phyloP scores from a whole-genome alignment of 2,329 filamentous ascomycete species.

The Incumbomyces delicatus region DNA sequence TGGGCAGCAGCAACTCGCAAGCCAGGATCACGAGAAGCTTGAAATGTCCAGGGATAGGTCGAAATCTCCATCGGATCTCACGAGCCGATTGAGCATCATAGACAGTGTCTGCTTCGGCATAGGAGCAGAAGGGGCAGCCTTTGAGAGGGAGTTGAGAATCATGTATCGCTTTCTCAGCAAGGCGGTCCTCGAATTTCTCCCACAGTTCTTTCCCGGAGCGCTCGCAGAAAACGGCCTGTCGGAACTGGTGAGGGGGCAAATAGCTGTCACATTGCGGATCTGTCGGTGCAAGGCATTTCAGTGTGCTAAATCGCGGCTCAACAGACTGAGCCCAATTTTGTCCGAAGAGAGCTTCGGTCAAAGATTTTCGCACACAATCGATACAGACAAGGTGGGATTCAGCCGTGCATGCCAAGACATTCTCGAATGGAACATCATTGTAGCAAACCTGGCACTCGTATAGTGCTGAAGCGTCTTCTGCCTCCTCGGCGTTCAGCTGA shows the following conservation, averaged over 20 bases:
- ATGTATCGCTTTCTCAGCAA: slow-evolving; percentile 65
- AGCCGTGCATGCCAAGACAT: slow-evolving; percentile 36
- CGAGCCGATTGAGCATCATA: slow-evolving; percentile 47
- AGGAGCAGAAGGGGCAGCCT: slow-evolving; percentile 81
- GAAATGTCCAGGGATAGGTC: slow-evolving; percentile 39
- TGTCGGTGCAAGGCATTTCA: slow-evolving; percentile 73
- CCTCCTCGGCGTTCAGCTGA: slow-evolving; percentile 33
- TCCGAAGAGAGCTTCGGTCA: slow-evolving; percentile 82
- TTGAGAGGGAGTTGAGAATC: slow-evolving; percentile 66
- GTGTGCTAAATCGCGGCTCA: slow-evolving; percentile 58
- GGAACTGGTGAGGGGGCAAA: slow-evolving; percentile 59
- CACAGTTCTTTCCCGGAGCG: slow-evolving; percentile 62
- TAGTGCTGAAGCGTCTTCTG: slow-evolving; percentile 30
- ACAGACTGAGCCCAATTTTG: slow-evolving; percentile 83
- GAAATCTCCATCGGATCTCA: slow-evolving; percentile 48
- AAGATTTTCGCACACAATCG: slow-evolving; percentile 68
- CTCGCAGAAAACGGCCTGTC: slow-evolving; percentile 60
- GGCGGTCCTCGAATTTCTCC: slow-evolving; percentile 65
- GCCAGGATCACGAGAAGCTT: slow-evolving; percentile 33
- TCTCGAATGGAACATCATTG: slow-evolving; percentile 38
- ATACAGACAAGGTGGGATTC: slow-evolving; percentile 42
- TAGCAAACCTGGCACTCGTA: slow-evolving; percentile 43
- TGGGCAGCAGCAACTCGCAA: slow-evolving; percentile 37
- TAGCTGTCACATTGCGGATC: slow-evolving; percentile 61
- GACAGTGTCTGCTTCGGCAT: slow-evolving; percentile 76